Percentiles rank a stretch among this genome's conserved stretches.
Conservation (phyloP, 495 filamentous ascomycete species). For the Penicillium silybi region DNA sequence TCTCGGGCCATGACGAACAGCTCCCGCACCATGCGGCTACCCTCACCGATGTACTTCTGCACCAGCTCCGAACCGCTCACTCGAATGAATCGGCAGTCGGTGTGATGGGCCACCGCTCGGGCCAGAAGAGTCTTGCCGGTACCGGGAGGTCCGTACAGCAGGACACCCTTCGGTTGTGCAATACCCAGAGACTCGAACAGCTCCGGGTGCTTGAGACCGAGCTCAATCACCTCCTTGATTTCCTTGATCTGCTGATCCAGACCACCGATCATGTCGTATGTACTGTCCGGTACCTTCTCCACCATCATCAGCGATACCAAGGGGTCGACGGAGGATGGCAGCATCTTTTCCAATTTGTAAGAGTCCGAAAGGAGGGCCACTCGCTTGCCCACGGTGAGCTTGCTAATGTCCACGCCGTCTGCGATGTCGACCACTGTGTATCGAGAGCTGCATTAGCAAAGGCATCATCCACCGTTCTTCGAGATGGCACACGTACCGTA, state of each 20-base stretch:
- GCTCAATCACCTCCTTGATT: conserved; percentile 99
- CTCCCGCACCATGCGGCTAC: conserved; percentile 96
- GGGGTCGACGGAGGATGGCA: conserved; percentile 94
- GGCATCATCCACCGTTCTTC: neutral
- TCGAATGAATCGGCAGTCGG: conserved; percentile 97
- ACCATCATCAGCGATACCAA: conserved; percentile 99
- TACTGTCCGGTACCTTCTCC: conserved; percentile 98
- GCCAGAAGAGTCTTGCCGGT: conserved; percentile 97
- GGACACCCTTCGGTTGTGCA: conserved; percentile 94
- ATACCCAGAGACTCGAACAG: conserved; percentile 98
- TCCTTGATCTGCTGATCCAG: conserved; percentile 99
- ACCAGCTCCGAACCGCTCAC: conserved; percentile 95
- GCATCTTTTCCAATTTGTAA: conserved; percentile 97
- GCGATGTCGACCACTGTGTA: conserved; percentile 88
- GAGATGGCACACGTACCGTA: conserved; percentile 65
- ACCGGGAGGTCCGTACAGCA: conserved; percentile 94
- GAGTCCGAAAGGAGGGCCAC: conserved; percentile 93
- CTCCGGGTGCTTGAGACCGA: conserved; percentile 96
- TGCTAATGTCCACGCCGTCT: conserved; percentile 88
- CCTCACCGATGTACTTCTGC: conserved; percentile 99
- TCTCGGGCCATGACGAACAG: conserved; percentile 99
- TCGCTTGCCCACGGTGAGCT: conserved; percentile 95
- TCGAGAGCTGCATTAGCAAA: conserved; percentile 10
- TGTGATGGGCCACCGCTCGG: conserved; percentile 94
- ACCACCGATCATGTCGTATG: conserved; percentile 99